phyloP scores from a whole-genome alignment of 805 yeast genomes.

The Komagataella pseudopastoris region DNA sequence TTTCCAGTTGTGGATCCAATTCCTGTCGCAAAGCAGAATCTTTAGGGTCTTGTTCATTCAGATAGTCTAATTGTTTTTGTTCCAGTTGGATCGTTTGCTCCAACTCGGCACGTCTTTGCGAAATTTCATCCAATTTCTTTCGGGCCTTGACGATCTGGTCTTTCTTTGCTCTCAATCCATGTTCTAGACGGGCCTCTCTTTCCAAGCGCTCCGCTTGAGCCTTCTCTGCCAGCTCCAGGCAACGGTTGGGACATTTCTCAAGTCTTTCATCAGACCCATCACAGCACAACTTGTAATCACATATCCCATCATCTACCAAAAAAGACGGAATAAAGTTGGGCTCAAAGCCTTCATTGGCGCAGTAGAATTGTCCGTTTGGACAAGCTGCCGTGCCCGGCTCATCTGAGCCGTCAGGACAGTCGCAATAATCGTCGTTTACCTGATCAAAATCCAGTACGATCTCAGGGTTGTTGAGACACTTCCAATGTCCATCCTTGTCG shows the following conservation, averaged over 20 bases:
- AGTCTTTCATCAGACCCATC: slow-evolving; percentile 81
- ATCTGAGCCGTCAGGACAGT: slow-evolving; percentile 96
- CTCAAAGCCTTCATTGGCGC: slow-evolving; percentile 61
- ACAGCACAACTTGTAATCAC: slow-evolving; percentile 84
- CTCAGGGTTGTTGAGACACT: slow-evolving; percentile 57
- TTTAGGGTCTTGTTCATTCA: slow-evolving; percentile 10
- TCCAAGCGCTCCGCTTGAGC: slow-evolving; percentile 7
- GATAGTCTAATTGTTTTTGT: slow-evolving; percentile 8
- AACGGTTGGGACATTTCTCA: slow-evolving; percentile 39
- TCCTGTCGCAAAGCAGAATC: not conserved
- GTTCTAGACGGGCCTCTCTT: slow-evolving; percentile 7
- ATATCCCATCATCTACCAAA: slow-evolving; percentile 77
- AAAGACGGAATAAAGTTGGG: slow-evolving; percentile 50
- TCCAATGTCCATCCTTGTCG: slow-evolving; percentile 41
- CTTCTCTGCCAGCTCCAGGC: slow-evolving; percentile 28
- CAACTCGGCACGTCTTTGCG: slow-evolving; percentile 5
- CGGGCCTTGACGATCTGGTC: slow-evolving; percentile 17
- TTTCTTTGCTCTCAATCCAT: slow-evolving; percentile 22
- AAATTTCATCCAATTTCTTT: slow-evolving; percentile 7
- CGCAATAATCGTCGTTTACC: slow-evolving; percentile 84
- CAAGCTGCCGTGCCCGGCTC: slow-evolving; percentile 96
- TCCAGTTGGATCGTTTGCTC: not conserved
- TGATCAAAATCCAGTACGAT: slow-evolving; percentile 44
- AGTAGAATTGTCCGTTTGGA: slow-evolving; percentile 40
- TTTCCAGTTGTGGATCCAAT: slow-evolving; percentile 12